Base-by-base conservation (phyloP, 306 rosid species). In the Hylodesmum podocarpum region DNA sequence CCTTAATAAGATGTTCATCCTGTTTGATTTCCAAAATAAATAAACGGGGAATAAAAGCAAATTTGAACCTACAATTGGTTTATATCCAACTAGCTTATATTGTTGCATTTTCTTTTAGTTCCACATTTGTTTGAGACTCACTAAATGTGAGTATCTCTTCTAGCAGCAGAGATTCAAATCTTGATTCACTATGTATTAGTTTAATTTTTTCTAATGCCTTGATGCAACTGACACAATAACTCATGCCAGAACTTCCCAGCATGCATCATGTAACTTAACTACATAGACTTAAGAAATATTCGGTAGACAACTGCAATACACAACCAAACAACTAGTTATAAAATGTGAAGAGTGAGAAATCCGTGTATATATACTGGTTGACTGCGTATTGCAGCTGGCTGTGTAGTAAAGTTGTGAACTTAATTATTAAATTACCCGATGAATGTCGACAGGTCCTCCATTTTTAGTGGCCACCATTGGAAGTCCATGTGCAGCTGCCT, bases 401-500 rank as follows among this genome's bases (percentile, higher is more conserved):
- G n/a, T n/a, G n/a, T n/a, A n/a, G n/a, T n/a, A n/a, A n/a, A n/a
- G n/a, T n/a, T n/a, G n/a, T n/a, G n/a, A n/a, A n/a, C n/a, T n/a
- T n/a, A n/a, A n/a, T n/a, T n/a, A n/a, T n/a, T n/a, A n/a, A n/a
- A n/a, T 83, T 88, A 92, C 97, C 87, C 73, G 83, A 65, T 90
- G 86, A 81, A 92, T 92, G 83, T 92, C 97, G 29, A 92, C 97
- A 3, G 97, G 97, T 75, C 97, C 97, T 9, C 96, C 97, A 47
- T 92, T 92, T 83, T 88, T 86, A 5, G 96, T 92, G 78, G 96
- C 94, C 84, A 92, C 97, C 92, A 85, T 83, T 3, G 97, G 97
- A 82, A 92, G 96, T 46, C 97, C 96, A 14, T 92, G 96, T 0
- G 97, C 97, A 27, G 96, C 93, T 43, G 97, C 97, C 97, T 92